These are phyloP conservation scores for Didymella pomorum DNA, from an alignment of 2,329 filamentous ascomycete species.

Conservation along the genomic window DNA sequence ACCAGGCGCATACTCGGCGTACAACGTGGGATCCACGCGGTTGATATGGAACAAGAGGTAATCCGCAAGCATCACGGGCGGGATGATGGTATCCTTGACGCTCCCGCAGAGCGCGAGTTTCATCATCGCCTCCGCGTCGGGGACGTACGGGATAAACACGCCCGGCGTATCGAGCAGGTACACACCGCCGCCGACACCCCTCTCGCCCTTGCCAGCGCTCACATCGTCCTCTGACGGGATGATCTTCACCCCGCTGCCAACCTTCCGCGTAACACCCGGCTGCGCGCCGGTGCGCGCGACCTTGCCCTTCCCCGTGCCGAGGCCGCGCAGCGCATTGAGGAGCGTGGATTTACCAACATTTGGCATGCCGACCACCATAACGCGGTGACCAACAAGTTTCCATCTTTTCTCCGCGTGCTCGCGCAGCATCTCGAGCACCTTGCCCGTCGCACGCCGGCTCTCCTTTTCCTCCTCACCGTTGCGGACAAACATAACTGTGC, in stretches of 20 bases:
- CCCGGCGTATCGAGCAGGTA: slow-evolving; percentile 93
- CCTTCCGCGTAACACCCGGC: slow-evolving; percentile 87
- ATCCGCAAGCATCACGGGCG: slow-evolving; percentile 80
- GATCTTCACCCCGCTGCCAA: slow-evolving; percentile 84
- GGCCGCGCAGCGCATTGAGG: slow-evolving; percentile 82
- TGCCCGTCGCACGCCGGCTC: slow-evolving; percentile 33
- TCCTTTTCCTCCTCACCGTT: slow-evolving; percentile 38
- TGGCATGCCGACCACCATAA: slow-evolving; percentile 94
- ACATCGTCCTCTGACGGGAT: slow-evolving; percentile 60
- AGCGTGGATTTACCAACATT: slow-evolving; percentile 96
- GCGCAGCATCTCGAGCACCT: slow-evolving; percentile 61
- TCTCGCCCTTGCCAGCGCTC: slow-evolving; percentile 23
- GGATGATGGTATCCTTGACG: slow-evolving; percentile 88
- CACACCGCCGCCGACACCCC: slow-evolving; percentile 63
- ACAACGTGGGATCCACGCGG: slow-evolving; percentile 66
- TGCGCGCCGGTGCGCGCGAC: slow-evolving; percentile 84
- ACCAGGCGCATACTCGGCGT: slow-evolving; percentile 68
- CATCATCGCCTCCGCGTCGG: slow-evolving; percentile 86
- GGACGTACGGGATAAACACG: slow-evolving; percentile 92
- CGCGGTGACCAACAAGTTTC: slow-evolving; percentile 79
- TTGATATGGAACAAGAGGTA: slow-evolving; percentile 91
- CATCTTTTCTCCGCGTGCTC: slow-evolving; percentile 59
- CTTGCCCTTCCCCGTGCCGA: slow-evolving; percentile 72
- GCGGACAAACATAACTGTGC: slow-evolving; percentile 62
- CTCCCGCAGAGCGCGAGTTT: slow-evolving; percentile 91